Evolutionary conservation across 1,284 basidiomycete species (phyloP), one percentile per base, ranked within the genome.

Genomic region (Ustilago bromivora): DNA sequence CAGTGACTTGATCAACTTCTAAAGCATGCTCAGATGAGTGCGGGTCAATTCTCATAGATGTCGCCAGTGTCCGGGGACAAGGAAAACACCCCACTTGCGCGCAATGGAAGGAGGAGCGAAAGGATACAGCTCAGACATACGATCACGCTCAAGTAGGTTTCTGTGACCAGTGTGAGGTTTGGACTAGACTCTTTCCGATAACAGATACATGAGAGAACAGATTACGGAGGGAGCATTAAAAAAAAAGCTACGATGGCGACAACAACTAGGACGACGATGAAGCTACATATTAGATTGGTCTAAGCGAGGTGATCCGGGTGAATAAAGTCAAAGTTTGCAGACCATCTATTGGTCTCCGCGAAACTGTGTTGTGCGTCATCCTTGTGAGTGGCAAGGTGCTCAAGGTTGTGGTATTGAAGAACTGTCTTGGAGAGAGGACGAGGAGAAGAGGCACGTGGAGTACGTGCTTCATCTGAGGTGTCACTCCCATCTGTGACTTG

Each of bases 221-320:
- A 61, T 15, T n/a, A 28, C 28, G n/a, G 40, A 54, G n/a, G 3
- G 38, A 19, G 38, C 41, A 61, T 47, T 58, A 52, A 8, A 46
- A 31, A 31, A 35, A 32, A 35, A 57, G 43, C 56, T 28, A 38
- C 55, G 38, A 28, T 19, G 31, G 23, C 43, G 10, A 59, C 32
- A 32, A 40, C 23, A 13, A 41, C 15, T 32, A 49, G 47, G 36
- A 32, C 19, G 53, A 52, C 36, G 23, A 13, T 4, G 38, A 53
- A 52, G n/a, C 11, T 56, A 53, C 10, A 34, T 51, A 13, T 2
- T 52, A 57, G 31, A 13, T 32, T 32, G n/a, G n/a, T 32, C 36
- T 47, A 66, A 11, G 57, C 62, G 6, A 73, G 75, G 54, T 77
- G 75, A 19, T 77, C 75, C 10, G 75, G 75, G 55, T 77, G 75